phyloP scores from a whole-genome alignment of 169 alveolate genomes.

The Plasmodium vivax region DNA sequence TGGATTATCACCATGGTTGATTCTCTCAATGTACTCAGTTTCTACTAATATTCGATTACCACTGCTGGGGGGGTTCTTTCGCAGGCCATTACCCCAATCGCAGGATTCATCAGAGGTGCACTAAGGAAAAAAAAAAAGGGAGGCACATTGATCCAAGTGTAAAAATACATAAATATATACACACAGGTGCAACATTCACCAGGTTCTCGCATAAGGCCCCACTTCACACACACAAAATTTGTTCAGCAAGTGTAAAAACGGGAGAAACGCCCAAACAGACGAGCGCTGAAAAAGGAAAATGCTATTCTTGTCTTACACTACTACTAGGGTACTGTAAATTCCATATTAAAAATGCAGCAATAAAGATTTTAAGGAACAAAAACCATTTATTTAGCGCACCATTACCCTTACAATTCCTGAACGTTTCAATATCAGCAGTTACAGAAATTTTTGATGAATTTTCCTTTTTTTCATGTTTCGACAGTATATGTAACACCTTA shows the following conservation, averaged over 20 bases:
- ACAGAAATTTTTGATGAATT: background rate
- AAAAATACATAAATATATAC: background rate
- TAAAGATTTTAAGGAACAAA: background rate
- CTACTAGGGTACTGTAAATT: background rate
- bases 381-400: background rate
- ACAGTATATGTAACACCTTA: background rate
- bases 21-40: background rate
- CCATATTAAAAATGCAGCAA: slow-evolving; percentile 5
- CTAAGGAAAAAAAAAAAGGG: background rate
- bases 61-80: background rate
- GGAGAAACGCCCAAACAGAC: background rate
- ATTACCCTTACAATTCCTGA: background rate
- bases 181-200: background rate
- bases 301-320: slow-evolving; percentile 9
- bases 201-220: background rate
- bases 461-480: slow-evolving; percentile 3
- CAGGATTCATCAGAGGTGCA: background rate
- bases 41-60: background rate
- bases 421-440: slow-evolving; percentile 2
- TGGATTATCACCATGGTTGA: background rate
- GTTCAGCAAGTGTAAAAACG: background rate
- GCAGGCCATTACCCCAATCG: background rate
- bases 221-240: background rate
- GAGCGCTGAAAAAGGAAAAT: background rate
- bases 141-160: background rate